Evolutionary conservation across 2,329 filamentous ascomycete genomes (phyloP), one percentile per base, ranked within the genome.

Genomic region (Aspergillus terreus): DNA sequence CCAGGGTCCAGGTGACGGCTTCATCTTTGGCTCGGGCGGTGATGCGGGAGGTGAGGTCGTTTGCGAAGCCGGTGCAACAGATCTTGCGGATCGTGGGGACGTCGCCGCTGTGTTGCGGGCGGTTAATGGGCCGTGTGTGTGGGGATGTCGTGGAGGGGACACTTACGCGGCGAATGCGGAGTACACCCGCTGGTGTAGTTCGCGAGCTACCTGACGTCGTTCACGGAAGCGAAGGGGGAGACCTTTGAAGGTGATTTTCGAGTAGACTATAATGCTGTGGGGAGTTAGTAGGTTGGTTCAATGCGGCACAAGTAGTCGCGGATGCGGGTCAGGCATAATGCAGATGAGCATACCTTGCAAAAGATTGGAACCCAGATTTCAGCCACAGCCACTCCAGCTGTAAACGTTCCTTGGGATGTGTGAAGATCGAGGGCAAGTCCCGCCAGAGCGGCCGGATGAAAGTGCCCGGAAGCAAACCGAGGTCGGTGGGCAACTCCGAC

Each of bases 131-230:
- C 14, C 50, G 56, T 17, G 1, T 38, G 36, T 30, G 33, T 11
- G 17, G 9, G 46, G 63, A 50, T n/a, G 30, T 17, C 12, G 11
- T 17, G 67, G 46, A n/a, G 50, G 33, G 6, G 43, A 30, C 63
- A 65, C 68, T 59, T 73, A 78, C 61, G 56, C 58, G 21, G 77
- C 76, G 55, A 79, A 77, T 19, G 72, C 67, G 21, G 59, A 68
- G 60, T 79, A 80, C 72, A 80, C 76, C 23, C 63, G 54, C 43
- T 66, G 53, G 52, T 80, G 76, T n/a, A 79, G 63, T 7, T 67
- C 57, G 38, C 63, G 63, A 10, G 71, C 75, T 36, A 72, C 64
- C 9, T 58, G 47, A 15, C 71, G 69, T 36, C 74, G 64, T 40
- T 70, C 61, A 19, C 55, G 57, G 21, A 71, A 49, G n/a, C 66